Base-by-base conservation (phyloP, 305 asterid species). In the Rubia peregrina region DNA sequence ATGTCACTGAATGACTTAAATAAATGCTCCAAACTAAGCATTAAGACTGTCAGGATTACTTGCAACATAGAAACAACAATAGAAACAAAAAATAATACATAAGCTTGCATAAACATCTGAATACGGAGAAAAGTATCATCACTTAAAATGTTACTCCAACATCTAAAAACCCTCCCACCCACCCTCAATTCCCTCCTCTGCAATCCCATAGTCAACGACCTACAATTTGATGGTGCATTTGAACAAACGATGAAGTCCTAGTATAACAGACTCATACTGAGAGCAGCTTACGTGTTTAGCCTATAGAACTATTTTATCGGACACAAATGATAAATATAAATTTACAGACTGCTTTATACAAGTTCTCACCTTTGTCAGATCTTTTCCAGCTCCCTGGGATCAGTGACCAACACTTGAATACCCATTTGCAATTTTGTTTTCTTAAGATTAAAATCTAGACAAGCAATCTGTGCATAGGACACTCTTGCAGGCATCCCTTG, bases 371-470 rank as follows among this genome's bases (percentile, higher is more conserved):
- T 88, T 83, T 94, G 98, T 44, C 97, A 97, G 78, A 94, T 94
- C 87, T 89, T 94, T 74, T 94, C 99, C 83, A 94, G 85, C 87
- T 94, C 98, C 80, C 97, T 77, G 44, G 98, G 99, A 76, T 94
- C 99, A n/a, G 49, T 22, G 3, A 94, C 98, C 49, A 94, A 82
- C 74, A 94, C 98, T 82, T 94, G 99, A 75, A 94, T 83, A 13
- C 99, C 98, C 96, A 91, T 85, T 85, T 89, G 99, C 99, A 94
- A 89, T 84, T 94, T 94, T 9, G 95, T 88, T 84, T 83, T 94
- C 64, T 94, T 98, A 81, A 94, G 98, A 84, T 94, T 94, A 70
- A 94, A 91, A 78, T 91, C 99, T 17, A 94, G 99, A 82, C 98
- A 94, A 73, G 99, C 99, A 76, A 94, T 88, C 78, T 75, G 86